Evolutionary conservation across 495 filamentous ascomycete species (phyloP), one percentile per base, ranked within the genome.

Genomic region (Trichoderma orchidacearum): DNA sequence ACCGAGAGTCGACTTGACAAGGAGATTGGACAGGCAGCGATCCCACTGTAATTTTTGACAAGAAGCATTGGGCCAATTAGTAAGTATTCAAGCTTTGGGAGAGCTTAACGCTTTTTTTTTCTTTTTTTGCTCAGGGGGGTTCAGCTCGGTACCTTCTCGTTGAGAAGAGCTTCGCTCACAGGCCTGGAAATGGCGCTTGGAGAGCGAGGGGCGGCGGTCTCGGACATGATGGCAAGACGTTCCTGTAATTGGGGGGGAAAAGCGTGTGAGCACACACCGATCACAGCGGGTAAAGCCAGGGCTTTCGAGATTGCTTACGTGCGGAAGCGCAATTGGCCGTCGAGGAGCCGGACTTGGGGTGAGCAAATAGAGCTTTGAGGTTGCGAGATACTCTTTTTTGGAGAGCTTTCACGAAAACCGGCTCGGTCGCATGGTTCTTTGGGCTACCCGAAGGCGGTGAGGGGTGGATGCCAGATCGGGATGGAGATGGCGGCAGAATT

Each of bases 1-100:
- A 62, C 93, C 93, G 68, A 99, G 82, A 51, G 86, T 83, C 56
- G 90, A 96, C 69, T 93, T 90, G 75, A 97, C 91, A 65, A 97
- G 80, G 73, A 95, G 80, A 64, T 92, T 95, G 61, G 93, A 96
- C 70, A 97, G 84, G 70, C 91, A 95, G 71, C 85, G 89, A 71
- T 99, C 93, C 93, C 93, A 99, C 94, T 99, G 32, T 21, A 5
- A 30, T 23, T 29, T 5, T 9, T 52, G 12, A 4, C 50, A 52
- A 18, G 50, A n/a, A 23, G 12, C 5, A 30, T n/a, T n/a, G n/a
- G n/a, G 6, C 21, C 3, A 30, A 51, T 27, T 28, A 12, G 41
- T 52, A 21, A 57, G 30, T 17, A 8, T 28, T 1, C 23, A 13
- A 23, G 6, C 13, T 3, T 21, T 32, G 30, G 48, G 34, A 2